A percentile compares a stretch with the other conserved stretches of the same genome.
phyloP scores from a whole-genome alignment of 163 green algal genomes.

The Scenedesmus sp. region DNA sequence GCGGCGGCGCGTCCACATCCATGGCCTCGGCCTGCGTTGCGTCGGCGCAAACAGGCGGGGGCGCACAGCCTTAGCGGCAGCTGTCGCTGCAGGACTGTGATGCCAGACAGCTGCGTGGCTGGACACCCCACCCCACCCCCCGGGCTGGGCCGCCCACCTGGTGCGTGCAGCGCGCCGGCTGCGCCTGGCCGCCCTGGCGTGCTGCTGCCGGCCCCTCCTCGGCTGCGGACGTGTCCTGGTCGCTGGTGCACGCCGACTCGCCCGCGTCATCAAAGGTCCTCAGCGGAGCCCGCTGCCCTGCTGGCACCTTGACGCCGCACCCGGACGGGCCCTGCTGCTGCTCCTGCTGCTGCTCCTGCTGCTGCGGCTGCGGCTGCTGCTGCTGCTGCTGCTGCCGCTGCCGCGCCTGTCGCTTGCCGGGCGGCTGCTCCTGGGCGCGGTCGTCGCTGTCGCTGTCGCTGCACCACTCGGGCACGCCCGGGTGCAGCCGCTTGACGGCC shows the following conservation, averaged over 20 bases:
- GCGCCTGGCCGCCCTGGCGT: too few relatives aligned
- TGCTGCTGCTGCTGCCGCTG: not conserved
- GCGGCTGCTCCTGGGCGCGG: not conserved
- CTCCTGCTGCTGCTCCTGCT: slow-evolving; percentile 4
- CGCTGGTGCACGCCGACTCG: too few relatives aligned
- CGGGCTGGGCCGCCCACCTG: too few relatives aligned
- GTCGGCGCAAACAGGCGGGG: not conserved
- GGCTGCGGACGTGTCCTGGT: too few relatives aligned
- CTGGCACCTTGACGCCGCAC: not conserved
- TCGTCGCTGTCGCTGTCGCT: not conserved
- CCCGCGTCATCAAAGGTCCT: not conserved
- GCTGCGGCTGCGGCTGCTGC: not conserved
- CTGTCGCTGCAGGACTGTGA: not conserved
- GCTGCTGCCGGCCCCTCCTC: too few relatives aligned
- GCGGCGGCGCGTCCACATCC: not conserved
- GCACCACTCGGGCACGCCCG: not conserved
- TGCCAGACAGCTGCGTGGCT: too few relatives aligned
- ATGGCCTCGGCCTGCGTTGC: not conserved
- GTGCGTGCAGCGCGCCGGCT: too few relatives aligned
- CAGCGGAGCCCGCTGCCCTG: not conserved
- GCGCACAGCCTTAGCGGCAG: not conserved
- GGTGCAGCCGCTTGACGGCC: not conserved
- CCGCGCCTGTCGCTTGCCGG: not conserved
- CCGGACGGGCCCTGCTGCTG: not conserved
- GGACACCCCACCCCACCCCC: too few relatives aligned